These are phyloP conservation scores for Haberlea rhodopensis DNA, from an alignment of 257 asterid genomes.

Conservation along the genomic window DNA sequence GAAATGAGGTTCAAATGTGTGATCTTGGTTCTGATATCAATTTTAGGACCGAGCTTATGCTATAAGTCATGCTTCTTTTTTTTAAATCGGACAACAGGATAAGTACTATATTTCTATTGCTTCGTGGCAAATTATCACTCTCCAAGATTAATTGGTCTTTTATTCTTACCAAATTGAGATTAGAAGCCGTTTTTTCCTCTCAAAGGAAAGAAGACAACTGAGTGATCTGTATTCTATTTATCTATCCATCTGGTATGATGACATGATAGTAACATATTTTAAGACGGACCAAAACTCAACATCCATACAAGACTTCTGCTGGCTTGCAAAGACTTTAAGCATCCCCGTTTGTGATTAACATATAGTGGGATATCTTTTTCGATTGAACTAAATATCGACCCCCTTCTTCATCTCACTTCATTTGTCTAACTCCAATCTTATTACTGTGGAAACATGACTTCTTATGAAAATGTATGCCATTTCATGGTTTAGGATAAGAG, in stretches of 20 bases:
- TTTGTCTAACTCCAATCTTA: neutral
- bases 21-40: too few species aligned
- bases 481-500: slow-evolving; percentile 67
- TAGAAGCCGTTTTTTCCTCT: neutral
- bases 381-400: neutral
- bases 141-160: neutral
- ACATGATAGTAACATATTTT: too few species aligned
- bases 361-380: neutral
- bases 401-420: neutral
- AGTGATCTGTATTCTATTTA: too few species aligned
- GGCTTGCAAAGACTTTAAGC: too few species aligned
- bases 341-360: too few species aligned
- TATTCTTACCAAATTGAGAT: neutral
- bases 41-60: too few species aligned
- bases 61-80: too few species aligned
- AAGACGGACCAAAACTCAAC: too few species aligned
- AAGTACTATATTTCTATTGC: neutral
- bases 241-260: neutral
- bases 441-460: slow-evolving; percentile 3
- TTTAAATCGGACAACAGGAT: too few species aligned
- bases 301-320: too few species aligned
- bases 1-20: too few species aligned
- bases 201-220: too few species aligned
- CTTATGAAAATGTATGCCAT: neutral
- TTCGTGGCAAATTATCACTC: neutral